Conservation (phyloP, 345 rosid genomes). For the Gossypium arboreum region DNA sequence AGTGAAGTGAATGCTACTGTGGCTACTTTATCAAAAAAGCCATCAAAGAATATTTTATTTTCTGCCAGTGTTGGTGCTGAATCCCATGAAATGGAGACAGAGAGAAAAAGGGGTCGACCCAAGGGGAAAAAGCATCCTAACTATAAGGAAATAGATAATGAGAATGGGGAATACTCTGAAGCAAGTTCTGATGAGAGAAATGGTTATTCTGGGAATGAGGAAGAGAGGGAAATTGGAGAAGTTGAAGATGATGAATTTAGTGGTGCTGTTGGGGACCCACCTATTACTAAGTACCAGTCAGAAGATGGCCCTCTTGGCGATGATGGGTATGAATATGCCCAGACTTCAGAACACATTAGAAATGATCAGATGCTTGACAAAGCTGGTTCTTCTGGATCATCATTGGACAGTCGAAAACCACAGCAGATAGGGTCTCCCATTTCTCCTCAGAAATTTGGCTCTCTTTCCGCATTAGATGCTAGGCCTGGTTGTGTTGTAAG, state of each 20-base stretch:
- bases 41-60: slow-evolving; percentile 61
- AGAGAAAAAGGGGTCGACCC: slow-evolving; percentile 84
- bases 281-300: slow-evolving; percentile 58
- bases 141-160: slow-evolving; percentile 94
- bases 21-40: slow-evolving; percentile 83
- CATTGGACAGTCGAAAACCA: slow-evolving; percentile 66
- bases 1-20: slow-evolving; percentile 70
- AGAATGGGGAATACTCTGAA: slow-evolving; percentile 77
- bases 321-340: slow-evolving; percentile 51
- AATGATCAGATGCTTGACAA: slow-evolving; percentile 49
- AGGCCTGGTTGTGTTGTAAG: slow-evolving; percentile 79
- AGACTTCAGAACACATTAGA: slow-evolving; percentile 46
- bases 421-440: slow-evolving; percentile 69
- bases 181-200: slow-evolving; percentile 86
- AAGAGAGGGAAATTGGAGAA: slow-evolving; percentile 80
- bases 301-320: slow-evolving; percentile 62
- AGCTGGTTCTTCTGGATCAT: slow-evolving; percentile 89
- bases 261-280: slow-evolving; percentile 56
- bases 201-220: slow-evolving; percentile 73
- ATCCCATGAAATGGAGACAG: slow-evolving; percentile 57
- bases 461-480: slow-evolving; percentile 92
- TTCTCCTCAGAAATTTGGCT: slow-evolving; percentile 91
- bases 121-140: slow-evolving; percentile 78
- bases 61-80: slow-evolving; percentile 42
- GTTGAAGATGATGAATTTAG: slow-evolving; percentile 78